Evolutionary conservation across 169 alveolate species (phyloP).

Genomic region (Eimeria acervulina): DNA sequence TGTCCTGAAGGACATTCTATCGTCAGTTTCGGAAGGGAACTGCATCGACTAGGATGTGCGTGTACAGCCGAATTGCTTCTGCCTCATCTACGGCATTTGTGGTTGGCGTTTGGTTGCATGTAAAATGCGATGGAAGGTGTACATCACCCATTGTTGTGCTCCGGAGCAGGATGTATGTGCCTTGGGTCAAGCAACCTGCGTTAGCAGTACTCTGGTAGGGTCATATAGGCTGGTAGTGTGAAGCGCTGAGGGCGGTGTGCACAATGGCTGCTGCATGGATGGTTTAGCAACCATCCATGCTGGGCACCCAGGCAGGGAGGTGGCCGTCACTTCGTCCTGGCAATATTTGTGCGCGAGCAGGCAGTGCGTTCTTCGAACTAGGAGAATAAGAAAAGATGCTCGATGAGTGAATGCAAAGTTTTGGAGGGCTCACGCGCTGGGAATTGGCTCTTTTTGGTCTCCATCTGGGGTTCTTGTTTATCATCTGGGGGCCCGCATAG

Average conservation of each 20-base stretch:
- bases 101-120: not conserved
- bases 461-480: too few relatives aligned
- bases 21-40: not conserved
- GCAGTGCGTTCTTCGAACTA: not conserved
- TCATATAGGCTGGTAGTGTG: not conserved
- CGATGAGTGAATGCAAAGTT: not conserved
- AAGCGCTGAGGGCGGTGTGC: too few relatives aligned
- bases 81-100: not conserved
- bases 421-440: not conserved
- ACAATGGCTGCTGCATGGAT: not conserved
- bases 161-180: not conserved
- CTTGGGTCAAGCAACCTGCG: not conserved
- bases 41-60: not conserved
- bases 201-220: not conserved
- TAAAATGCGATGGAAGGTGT: not conserved
- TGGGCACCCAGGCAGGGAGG: not conserved
- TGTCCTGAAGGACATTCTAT: too few relatives aligned
- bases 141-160: not conserved
- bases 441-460: too few relatives aligned
- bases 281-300: not conserved
- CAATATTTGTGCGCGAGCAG: not conserved
- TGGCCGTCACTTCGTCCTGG: not conserved
- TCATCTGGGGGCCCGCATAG: too few relatives aligned
- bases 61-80: not conserved
- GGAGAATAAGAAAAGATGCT: too few relatives aligned